phyloP scores from a whole-genome alignment of 371 early-diverging fungal species.

The Mortierella sp. region DNA sequence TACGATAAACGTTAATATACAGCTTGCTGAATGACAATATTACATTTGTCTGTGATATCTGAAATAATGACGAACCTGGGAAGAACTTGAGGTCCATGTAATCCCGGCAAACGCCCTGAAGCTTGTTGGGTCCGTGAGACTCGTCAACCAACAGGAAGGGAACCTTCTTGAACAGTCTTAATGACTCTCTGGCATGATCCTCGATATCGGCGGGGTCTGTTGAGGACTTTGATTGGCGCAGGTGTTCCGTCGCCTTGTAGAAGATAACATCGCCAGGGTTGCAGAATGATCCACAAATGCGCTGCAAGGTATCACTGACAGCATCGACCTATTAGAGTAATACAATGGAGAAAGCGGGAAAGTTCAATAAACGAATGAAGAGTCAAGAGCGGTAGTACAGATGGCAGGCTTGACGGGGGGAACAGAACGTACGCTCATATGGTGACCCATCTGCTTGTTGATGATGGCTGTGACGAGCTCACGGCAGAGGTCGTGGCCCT shows the following conservation, averaged over 20 bases:
- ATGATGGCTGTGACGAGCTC: slow-evolving; percentile 83
- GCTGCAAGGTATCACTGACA: slow-evolving; percentile 69
- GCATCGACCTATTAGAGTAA: slow-evolving; percentile 55
- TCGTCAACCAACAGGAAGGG: slow-evolving; percentile 56
- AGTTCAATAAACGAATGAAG: not conserved
- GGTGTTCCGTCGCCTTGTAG: slow-evolving; percentile 79
- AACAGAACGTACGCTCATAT: slow-evolving; percentile 61
- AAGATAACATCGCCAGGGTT: slow-evolving; percentile 78
- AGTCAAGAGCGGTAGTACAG: too few relatives aligned
- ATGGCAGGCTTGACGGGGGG: slow-evolving; percentile 21
- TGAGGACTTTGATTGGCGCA: slow-evolving; percentile 63
- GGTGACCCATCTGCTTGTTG: slow-evolving; percentile 73
- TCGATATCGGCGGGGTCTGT: slow-evolving; percentile 65
- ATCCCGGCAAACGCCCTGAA: slow-evolving; percentile 69
- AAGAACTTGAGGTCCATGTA: slow-evolving; percentile 70
- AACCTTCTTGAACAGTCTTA: slow-evolving; percentile 70
- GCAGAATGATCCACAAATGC: slow-evolving; percentile 84
- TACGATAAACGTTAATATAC: not conserved
- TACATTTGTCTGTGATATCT: not conserved
- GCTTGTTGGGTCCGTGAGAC: slow-evolving; percentile 63
- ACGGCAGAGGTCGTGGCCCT: slow-evolving; percentile 74
- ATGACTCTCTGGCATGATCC: slow-evolving; percentile 68
- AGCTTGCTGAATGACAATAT: not conserved
- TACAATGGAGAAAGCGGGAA: not conserved
- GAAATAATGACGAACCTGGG: slow-evolving; percentile 21